Conservation (phyloP, 495 filamentous ascomycete genomes). For the Hyaloscypha variabilis region DNA sequence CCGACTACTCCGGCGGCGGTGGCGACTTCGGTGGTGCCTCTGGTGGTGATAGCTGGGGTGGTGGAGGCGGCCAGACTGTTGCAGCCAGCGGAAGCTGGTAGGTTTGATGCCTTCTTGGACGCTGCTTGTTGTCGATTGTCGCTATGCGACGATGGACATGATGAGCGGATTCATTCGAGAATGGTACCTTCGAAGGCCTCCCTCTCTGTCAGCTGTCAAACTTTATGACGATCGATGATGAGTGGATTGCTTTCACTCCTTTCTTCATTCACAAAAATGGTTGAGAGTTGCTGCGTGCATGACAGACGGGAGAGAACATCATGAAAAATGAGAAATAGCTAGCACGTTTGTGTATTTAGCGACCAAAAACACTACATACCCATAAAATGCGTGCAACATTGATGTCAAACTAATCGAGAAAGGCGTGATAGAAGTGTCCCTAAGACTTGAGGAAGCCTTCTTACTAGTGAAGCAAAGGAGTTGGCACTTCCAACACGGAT, state of each 20-base stretch:
- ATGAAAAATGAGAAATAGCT: background rate
- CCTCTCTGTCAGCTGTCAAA: background rate
- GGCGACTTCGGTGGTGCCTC: background rate
- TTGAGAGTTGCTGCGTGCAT: background rate
- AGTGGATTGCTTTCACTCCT: background rate
- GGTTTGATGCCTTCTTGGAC: background rate
- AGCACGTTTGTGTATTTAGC: background rate
- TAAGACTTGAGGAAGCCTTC: too few relatives aligned
- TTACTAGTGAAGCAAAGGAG: too few relatives aligned
- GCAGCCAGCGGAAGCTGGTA: slow-evolving; percentile 1
- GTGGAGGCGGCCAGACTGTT: background rate
- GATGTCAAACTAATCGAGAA: background rate
- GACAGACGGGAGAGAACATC: background rate
- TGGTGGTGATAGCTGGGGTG: background rate
- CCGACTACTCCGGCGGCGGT: background rate
- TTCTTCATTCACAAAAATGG: background rate
- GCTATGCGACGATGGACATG: background rate
- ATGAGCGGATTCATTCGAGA: background rate
- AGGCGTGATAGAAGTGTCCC: too few relatives aligned
- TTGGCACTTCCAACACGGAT: too few relatives aligned
- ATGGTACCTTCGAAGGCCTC: background rate
- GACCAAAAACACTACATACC: slow-evolving; percentile 2
- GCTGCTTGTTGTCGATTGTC: slow-evolving; percentile 1
- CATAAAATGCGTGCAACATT: background rate
- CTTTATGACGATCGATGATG: background rate